Evolutionary conservation across 495 filamentous ascomycete genomes (phyloP).

Genomic region (Neurospora hispaniola): DNA sequence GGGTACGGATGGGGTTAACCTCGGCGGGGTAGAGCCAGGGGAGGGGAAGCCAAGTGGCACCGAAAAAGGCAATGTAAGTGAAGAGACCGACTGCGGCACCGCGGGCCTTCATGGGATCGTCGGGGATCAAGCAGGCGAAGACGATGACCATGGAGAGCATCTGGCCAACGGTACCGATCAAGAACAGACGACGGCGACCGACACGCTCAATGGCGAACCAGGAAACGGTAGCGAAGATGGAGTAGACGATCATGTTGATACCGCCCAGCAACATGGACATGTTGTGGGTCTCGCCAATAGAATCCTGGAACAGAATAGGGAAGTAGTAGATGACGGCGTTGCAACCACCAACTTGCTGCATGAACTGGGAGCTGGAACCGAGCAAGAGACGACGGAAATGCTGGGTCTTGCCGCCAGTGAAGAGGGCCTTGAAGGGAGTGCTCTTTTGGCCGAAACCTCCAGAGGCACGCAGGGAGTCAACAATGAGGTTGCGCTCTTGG

Average conservation of each 20-base stretch:
- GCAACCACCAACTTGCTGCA: constrained; percentile 69
- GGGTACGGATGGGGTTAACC: constrained; percentile 65
- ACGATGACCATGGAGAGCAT: constrained; percentile 62
- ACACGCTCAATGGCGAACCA: constrained; percentile 74
- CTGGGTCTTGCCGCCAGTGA: constrained; percentile 54
- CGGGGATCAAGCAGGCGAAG: constrained; percentile 62
- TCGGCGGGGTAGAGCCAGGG: constrained; percentile 57
- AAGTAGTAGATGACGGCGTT: constrained; percentile 84
- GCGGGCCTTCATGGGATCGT: constrained; percentile 40
- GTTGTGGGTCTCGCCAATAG: constrained; percentile 45
- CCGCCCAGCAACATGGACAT: constrained; percentile 64
- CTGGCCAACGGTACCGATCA: constrained; percentile 60
- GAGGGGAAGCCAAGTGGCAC: constrained; percentile 63
- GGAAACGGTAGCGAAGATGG: constrained; percentile 63
- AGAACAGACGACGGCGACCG: constrained; percentile 61
- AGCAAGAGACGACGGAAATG: constrained; percentile 54
- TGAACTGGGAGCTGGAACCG: constrained; percentile 53
- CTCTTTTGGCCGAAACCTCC: constrained; percentile 42
- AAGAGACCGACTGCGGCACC: constrained; percentile 71
- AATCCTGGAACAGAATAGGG: constrained; percentile 61
- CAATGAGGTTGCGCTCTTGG: constrained; percentile 50
- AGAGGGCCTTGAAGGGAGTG: constrained; percentile 45
- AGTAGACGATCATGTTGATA: constrained; percentile 71
- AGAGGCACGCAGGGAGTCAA: constrained; percentile 55
- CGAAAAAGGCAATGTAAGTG: constrained; percentile 68